A percentile compares a stretch with the other conserved stretches of the same genome.
Evolutionary conservation across 2,329 filamentous ascomycete genomes (phyloP).

Genomic region (Sphaerulina populicola): DNA sequence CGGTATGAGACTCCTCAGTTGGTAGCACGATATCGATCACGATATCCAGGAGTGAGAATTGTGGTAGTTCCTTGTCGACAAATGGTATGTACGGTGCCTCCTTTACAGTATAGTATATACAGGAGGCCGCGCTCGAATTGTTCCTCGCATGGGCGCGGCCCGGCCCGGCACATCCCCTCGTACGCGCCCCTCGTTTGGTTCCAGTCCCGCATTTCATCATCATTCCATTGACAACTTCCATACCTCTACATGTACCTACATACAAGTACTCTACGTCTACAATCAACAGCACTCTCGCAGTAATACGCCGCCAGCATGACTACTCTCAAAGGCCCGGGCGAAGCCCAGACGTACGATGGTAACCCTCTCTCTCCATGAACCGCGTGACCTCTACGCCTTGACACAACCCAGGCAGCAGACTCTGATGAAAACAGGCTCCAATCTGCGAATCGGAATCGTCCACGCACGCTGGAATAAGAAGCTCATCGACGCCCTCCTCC

Average conservation of each 20-base stretch:
- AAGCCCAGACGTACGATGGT: constrained; percentile 51
- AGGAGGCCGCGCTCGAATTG: background rate
- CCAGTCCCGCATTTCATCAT: background rate
- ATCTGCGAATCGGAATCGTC: constrained; percentile 83
- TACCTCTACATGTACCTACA: too few species aligned
- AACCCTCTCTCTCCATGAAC: constrained; percentile 9
- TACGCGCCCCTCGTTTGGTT: background rate
- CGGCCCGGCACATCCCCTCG: too few species aligned
- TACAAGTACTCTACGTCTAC: too few species aligned
- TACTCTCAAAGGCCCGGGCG: constrained; percentile 56
- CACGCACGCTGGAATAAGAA: constrained; percentile 91
- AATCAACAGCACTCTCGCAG: background rate
- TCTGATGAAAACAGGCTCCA: constrained; percentile 35
- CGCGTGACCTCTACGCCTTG: constrained; percentile 3
- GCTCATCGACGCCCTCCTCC: constrained; percentile 78
- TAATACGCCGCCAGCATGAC: constrained; percentile 36
- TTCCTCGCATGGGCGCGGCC: background rate
- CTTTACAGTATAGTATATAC: too few species aligned
- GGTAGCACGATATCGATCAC: background rate
- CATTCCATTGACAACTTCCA: background rate
- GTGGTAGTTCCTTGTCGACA: background rate
- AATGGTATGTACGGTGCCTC: too few species aligned
- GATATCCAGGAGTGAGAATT: too few species aligned
- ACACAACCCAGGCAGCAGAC: background rate
- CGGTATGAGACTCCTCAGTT: background rate